These are phyloP conservation scores for Brassica rapa DNA, from an alignment of 345 rosid genomes.

Conservation along the genomic window DNA sequence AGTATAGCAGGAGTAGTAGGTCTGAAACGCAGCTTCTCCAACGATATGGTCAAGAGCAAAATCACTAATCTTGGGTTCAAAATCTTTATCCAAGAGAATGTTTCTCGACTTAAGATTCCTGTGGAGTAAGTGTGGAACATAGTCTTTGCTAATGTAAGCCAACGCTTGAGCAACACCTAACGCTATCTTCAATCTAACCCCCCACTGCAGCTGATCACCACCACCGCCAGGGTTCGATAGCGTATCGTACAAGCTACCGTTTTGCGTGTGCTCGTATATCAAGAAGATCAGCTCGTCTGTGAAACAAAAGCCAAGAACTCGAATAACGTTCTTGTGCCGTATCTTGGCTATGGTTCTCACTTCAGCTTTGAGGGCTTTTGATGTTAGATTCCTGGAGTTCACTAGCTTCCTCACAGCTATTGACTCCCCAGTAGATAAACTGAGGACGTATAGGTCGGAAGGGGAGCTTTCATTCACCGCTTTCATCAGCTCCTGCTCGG, in stretches of 20 bases:
- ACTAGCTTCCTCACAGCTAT: constrained; percentile 77
- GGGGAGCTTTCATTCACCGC: constrained; percentile 72
- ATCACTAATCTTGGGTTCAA: constrained; percentile 79
- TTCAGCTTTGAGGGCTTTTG: constrained; percentile 71
- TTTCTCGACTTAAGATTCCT: constrained; percentile 76
- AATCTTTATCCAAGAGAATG: constrained; percentile 70
- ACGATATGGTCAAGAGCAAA: constrained; percentile 72
- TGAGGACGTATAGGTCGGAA: constrained; percentile 54
- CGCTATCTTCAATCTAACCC: constrained; percentile 74
- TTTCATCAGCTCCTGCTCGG: constrained; percentile 65
- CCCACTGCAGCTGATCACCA: constrained; percentile 66
- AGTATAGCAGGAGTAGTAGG: constrained; percentile 65
- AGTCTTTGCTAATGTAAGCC: constrained; percentile 77
- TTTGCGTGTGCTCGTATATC: constrained; percentile 66
- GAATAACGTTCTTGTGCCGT: constrained; percentile 73
- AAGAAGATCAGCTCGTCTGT: constrained; percentile 72
- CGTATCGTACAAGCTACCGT: constrained; percentile 78
- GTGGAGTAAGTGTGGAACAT: constrained; percentile 73
- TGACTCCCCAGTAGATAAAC: constrained; percentile 74
- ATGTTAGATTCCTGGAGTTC: constrained; percentile 59
- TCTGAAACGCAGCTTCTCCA: constrained; percentile 78
- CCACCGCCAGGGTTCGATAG: constrained; percentile 38
- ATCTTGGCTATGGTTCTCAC: constrained; percentile 85
- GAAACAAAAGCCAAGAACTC: constrained; percentile 80
- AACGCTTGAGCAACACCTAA: constrained; percentile 81